phyloP scores from a whole-genome alignment of 208 protist genomes.

The Trypanosoma rangeli region DNA sequence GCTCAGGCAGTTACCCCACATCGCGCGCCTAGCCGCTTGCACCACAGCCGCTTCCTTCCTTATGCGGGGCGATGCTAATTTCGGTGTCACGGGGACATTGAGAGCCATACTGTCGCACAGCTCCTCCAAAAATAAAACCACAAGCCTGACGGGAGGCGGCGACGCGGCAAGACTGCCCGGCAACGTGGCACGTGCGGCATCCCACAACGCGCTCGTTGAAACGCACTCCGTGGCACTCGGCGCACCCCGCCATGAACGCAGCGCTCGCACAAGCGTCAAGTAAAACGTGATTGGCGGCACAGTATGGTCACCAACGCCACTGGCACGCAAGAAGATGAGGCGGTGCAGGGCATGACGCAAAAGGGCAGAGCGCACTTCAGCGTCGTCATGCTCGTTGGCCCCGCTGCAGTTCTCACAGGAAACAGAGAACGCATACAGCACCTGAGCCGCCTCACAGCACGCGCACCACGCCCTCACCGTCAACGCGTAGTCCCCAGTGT shows the following conservation, averaged over 20 bases:
- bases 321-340: neutral
- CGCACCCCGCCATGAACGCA: conserved; percentile 1
- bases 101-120: neutral
- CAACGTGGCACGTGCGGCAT: conserved; percentile 2
- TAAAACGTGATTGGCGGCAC: conserved; percentile 7
- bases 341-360: conserved; percentile 5
- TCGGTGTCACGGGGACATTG: neutral
- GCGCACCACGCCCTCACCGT: conserved; percentile 14
- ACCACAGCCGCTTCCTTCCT: neutral
- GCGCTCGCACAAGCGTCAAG: conserved; percentile 12
- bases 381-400: neutral
- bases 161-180: conserved; percentile 7
- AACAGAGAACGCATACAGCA: conserved; percentile 6
- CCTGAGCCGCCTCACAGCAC: conserved; percentile 19
- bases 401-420: neutral
- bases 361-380: neutral
- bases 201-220: conserved; percentile 3
- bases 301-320: neutral
- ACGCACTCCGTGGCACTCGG: neutral
- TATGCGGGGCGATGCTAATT: neutral
- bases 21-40: neutral
- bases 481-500: neutral
- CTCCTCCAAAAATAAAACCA: conserved; percentile 9
- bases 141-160: neutral
- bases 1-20: conserved; percentile 19